Evolutionary conservation across 768 basidiomycete species (phyloP).

Genomic region (Crucibulum laeve): DNA sequence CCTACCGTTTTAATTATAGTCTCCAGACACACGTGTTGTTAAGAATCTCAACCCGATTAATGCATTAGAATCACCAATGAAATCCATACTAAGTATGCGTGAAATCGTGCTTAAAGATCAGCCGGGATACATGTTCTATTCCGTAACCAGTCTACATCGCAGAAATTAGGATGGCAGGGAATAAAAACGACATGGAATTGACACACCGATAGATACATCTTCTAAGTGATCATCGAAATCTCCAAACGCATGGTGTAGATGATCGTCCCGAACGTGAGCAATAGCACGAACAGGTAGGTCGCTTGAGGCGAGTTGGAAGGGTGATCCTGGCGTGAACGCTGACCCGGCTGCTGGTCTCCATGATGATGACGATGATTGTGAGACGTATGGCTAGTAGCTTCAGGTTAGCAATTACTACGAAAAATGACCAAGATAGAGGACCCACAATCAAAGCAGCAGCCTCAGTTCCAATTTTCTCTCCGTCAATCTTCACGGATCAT

Average conservation of each 20-base stretch:
- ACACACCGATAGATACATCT: conserved; percentile 54
- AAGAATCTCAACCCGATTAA: no score
- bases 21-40: no score
- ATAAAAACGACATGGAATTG: conserved; percentile 13
- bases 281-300: conserved; percentile 44
- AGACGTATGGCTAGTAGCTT: conserved; percentile 45
- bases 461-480: conserved; percentile 46
- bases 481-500: conserved; percentile 47
- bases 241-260: conserved; percentile 56
- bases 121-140: conserved; percentile 31
- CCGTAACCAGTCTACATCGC: conserved; percentile 36
- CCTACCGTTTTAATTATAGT: no score
- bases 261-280: conserved; percentile 41
- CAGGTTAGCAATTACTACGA: neutral
- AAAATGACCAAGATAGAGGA: conserved; percentile 6
- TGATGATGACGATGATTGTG: conserved; percentile 27
- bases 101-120: conserved; percentile 9
- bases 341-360: conserved; percentile 44
- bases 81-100: neutral
- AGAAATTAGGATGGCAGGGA: neutral
- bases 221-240: conserved; percentile 86
- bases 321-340: conserved; percentile 42
- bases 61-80: no score
- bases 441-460: conserved; percentile 57
- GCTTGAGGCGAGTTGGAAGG: conserved; percentile 41